phyloP scores from a whole-genome alignment of 176 grass and related monocot genomes.

The Triticum turgidum region DNA sequence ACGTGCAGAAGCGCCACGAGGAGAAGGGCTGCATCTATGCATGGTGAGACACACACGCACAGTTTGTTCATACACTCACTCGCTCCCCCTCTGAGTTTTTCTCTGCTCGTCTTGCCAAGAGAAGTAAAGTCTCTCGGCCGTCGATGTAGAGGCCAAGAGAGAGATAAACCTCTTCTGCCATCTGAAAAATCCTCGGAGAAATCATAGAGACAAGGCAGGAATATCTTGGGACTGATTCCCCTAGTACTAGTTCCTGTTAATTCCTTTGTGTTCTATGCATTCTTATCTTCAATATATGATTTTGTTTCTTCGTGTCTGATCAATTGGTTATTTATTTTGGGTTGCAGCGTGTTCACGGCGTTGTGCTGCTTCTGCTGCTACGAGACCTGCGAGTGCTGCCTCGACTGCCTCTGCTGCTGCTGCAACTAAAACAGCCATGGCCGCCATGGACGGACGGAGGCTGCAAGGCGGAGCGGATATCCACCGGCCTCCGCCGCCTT shows the following conservation, averaged over 20 bases:
- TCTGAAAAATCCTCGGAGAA: no score
- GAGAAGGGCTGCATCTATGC: constrained; percentile 73
- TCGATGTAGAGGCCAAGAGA: no score
- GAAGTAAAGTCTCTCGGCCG: no score
- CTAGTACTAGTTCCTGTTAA: no score
- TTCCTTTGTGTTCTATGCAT: no score
- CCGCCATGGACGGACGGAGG: neutral
- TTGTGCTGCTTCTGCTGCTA: constrained; percentile 98
- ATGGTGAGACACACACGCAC: constrained; percentile 26
- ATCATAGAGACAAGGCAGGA: no score
- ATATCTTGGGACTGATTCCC: no score
- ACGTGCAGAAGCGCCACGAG: constrained; percentile 59
- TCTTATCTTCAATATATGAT: no score
- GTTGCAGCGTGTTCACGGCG: constrained; percentile 63
- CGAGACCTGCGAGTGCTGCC: constrained; percentile 62
- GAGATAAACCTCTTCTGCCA: no score
- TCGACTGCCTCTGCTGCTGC: constrained; percentile 65
- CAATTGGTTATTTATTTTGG: neutral
- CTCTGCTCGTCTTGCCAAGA: no score
- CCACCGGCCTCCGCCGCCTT: neutral
- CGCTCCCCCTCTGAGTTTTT: no score
- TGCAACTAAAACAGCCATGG: constrained; percentile 31
- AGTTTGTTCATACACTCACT: no score
- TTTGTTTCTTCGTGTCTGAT: neutral
- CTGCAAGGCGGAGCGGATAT: neutral